phyloP scores from a whole-genome alignment of 176 grass and related monocot species.

The Pharus latifolius region DNA sequence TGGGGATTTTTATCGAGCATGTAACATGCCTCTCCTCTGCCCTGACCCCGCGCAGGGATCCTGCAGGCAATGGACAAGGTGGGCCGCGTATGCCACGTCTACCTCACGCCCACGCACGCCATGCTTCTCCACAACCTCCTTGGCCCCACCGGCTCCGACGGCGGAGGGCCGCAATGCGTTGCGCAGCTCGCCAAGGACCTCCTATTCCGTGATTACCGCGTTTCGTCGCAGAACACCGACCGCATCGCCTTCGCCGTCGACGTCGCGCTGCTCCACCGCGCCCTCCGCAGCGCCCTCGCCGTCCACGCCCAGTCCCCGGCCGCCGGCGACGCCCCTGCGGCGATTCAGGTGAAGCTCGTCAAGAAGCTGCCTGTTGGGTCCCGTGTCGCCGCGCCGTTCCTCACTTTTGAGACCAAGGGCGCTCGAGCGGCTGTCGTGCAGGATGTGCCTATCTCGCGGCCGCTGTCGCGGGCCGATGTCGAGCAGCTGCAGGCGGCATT shows the following conservation, averaged over 20 bases:
- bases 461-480: slow-evolving; percentile 64
- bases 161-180: slow-evolving; percentile 71
- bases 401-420: slow-evolving; percentile 95
- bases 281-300: slow-evolving; percentile 75
- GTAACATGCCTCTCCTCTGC: neutral
- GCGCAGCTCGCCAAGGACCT: slow-evolving; percentile 81
- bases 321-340: slow-evolving; percentile 33
- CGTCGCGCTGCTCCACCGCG: slow-evolving; percentile 68
- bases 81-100: slow-evolving; percentile 67
- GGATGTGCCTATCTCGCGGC: slow-evolving; percentile 89
- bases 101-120: slow-evolving; percentile 59
- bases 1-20: slow-evolving; percentile 45
- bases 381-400: slow-evolving; percentile 46
- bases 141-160: slow-evolving; percentile 37
- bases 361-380: slow-evolving; percentile 72
- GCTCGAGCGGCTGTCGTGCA: slow-evolving; percentile 77
- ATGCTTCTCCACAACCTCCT: slow-evolving; percentile 93
- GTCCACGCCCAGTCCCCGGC: slow-evolving; percentile 60
- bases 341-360: slow-evolving; percentile 86
- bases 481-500: slow-evolving; percentile 56
- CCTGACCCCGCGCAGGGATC: slow-evolving; percentile 34
- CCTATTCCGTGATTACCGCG: slow-evolving; percentile 82
- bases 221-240: slow-evolving; percentile 70
- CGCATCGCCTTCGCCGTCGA: slow-evolving; percentile 74
- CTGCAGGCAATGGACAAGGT: slow-evolving; percentile 81